Evolutionary conservation across 352 stramenopile species (phyloP).

Genomic region (Phytophthora sp.): DNA sequence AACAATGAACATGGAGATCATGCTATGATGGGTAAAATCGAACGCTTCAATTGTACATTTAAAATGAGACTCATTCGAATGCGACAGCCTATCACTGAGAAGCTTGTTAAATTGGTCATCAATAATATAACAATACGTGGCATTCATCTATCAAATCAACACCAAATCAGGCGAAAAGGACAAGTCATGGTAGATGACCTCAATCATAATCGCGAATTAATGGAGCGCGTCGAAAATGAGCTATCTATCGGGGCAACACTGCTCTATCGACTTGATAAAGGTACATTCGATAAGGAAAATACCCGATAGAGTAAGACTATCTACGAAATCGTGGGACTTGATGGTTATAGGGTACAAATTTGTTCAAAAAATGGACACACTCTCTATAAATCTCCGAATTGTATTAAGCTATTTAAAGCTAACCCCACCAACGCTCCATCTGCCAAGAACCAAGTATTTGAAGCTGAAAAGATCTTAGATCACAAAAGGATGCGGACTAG

Average conservation of each 20-base stretch:
- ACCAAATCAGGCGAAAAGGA: not conserved
- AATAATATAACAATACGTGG: not conserved
- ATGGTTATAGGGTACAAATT: not conserved
- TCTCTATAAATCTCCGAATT: not conserved
- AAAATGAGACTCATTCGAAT: not conserved
- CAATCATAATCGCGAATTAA: not conserved
- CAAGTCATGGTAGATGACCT: not conserved
- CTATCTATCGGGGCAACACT: not conserved
- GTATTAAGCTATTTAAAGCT: not conserved
- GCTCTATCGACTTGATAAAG: not conserved
- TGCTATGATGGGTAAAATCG: slow-evolving; percentile 1
- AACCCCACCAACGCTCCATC: not conserved
- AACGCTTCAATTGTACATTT: slow-evolving; percentile 2
- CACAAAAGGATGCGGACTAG: not conserved
- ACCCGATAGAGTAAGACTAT: not conserved
- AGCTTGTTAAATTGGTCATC: not conserved
- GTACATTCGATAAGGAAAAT: not conserved
- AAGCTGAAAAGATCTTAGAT: not conserved
- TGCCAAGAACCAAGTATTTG: not conserved
- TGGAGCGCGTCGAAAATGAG: not conserved
- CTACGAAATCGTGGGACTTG: not conserved
- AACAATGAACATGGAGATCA: not conserved
- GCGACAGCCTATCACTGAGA: not conserved
- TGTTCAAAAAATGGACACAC: not conserved
- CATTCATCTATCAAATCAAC: not conserved